These are phyloP conservation scores for Naegleria lovaniensis DNA, from an alignment of 208 protist species.

Conservation along the genomic window DNA sequence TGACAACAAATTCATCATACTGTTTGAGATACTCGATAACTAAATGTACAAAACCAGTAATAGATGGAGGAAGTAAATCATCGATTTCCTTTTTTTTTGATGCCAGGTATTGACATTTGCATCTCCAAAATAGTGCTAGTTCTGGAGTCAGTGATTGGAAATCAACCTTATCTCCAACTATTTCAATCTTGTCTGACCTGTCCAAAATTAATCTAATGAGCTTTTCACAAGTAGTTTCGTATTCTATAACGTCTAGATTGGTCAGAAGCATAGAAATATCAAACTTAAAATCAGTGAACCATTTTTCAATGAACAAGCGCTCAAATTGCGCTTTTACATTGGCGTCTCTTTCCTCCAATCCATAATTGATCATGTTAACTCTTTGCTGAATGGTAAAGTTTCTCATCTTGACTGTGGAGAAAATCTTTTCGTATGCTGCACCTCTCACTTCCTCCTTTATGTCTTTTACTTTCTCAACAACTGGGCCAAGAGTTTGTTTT, in stretches of 20 bases:
- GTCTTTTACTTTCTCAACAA: background rate
- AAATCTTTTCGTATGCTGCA: background rate
- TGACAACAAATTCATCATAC: background rate
- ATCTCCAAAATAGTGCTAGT: background rate
- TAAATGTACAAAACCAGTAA: background rate
- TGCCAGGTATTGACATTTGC: background rate
- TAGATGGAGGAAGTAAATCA: background rate
- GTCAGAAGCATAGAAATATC: background rate
- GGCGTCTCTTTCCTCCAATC: background rate
- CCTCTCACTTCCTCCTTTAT: background rate
- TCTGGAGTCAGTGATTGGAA: background rate
- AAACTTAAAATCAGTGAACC: background rate
- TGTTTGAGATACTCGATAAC: background rate
- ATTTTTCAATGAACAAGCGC: background rate
- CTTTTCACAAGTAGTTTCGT: background rate
- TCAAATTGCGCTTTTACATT: background rate
- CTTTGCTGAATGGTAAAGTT: background rate
- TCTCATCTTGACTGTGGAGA: background rate
- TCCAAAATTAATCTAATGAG: background rate
- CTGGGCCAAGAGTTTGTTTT: background rate
- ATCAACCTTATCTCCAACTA: background rate
- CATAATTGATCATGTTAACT: background rate
- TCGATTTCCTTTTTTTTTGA: background rate
- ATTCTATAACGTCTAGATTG: background rate
- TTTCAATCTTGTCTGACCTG: background rate